Conservation (phyloP, 1,139 yeast genomes). For the Tardiomyces blankii region DNA sequence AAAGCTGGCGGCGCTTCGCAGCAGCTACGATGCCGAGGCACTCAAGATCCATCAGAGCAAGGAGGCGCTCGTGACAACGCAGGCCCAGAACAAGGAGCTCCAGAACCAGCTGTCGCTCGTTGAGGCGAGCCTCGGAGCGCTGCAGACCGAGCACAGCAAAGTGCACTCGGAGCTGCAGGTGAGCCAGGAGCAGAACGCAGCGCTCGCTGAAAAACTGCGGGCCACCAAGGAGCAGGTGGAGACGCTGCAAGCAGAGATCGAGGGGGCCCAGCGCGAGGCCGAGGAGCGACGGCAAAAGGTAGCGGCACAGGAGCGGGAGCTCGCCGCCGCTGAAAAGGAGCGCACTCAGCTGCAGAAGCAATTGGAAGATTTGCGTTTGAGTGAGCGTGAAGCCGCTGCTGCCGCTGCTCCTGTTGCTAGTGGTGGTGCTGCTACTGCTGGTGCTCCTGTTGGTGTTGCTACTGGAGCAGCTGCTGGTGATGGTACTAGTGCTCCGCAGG, state of each 20-base stretch:
- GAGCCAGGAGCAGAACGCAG: slow-evolving; percentile 7
- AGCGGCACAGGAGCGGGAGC: slow-evolving; percentile 10
- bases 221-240: slow-evolving; percentile 38
- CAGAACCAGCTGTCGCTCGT: slow-evolving; percentile 67
- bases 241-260: slow-evolving; percentile 32
- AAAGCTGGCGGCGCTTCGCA: slow-evolving; percentile 54
- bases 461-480: no score
- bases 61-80: slow-evolving; percentile 43
- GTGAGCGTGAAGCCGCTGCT: not conserved
- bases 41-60: slow-evolving; percentile 55
- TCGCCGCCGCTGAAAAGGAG: slow-evolving; percentile 12
- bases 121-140: slow-evolving; percentile 71
- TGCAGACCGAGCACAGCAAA: slow-evolving; percentile 55
- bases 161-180: slow-evolving; percentile 11
- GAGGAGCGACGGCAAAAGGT: slow-evolving; percentile 23
- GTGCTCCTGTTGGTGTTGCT: no score
- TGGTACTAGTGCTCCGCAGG: no score
- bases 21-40: slow-evolving; percentile 70
- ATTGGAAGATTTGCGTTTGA: slow-evolving; percentile 2
- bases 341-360: slow-evolving; percentile 21
- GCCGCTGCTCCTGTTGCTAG: no score
- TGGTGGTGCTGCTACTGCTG: no score
- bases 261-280: slow-evolving; percentile 22
- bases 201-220: slow-evolving; percentile 1
- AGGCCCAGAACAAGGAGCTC: slow-evolving; percentile 59